phyloP scores from a whole-genome alignment of 768 basidiomycete species.

The Rhodotorula graminis region DNA sequence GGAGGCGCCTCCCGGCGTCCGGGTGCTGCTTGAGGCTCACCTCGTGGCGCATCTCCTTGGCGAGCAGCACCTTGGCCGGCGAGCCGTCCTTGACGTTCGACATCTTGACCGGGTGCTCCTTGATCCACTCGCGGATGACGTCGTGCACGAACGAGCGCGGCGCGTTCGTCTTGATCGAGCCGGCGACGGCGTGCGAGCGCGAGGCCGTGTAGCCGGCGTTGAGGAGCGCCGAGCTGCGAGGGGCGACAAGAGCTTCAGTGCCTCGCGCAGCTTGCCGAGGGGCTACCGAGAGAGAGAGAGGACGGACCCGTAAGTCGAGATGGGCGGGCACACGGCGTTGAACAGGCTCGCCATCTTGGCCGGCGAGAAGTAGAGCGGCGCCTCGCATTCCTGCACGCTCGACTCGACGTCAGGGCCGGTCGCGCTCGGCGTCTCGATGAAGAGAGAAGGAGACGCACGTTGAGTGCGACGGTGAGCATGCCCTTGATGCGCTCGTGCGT shows the following conservation, averaged over 20 bases:
- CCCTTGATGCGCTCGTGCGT: constrained; percentile 71
- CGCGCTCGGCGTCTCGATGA: neutral
- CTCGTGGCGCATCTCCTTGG: constrained; percentile 49
- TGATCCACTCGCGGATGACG: constrained; percentile 78
- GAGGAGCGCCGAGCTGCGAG: constrained; percentile 73
- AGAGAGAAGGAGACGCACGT: constrained; percentile 54
- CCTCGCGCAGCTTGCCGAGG: no score
- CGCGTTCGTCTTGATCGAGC: constrained; percentile 87
- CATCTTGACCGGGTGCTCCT: constrained; percentile 71
- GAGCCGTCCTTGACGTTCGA: constrained; percentile 72
- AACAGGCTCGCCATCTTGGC: constrained; percentile 71
- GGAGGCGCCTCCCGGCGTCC: constrained; percentile 54
- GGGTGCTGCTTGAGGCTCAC: constrained; percentile 78
- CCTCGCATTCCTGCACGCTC: constrained; percentile 60
- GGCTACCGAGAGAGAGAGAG: neutral
- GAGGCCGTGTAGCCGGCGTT: constrained; percentile 79
- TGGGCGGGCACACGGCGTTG: constrained; percentile 70
- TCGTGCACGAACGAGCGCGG: constrained; percentile 68
- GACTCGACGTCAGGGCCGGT: neutral
- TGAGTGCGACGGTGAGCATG: constrained; percentile 84
- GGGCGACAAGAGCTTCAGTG: neutral
- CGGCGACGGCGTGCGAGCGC: constrained; percentile 81
- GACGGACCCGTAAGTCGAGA: constrained; percentile 70
- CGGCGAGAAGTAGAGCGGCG: constrained; percentile 84
- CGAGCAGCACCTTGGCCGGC: constrained; percentile 65